phyloP scores from a whole-genome alignment of 2,329 filamentous ascomycete species.

The Neofusicoccum laricinum region DNA sequence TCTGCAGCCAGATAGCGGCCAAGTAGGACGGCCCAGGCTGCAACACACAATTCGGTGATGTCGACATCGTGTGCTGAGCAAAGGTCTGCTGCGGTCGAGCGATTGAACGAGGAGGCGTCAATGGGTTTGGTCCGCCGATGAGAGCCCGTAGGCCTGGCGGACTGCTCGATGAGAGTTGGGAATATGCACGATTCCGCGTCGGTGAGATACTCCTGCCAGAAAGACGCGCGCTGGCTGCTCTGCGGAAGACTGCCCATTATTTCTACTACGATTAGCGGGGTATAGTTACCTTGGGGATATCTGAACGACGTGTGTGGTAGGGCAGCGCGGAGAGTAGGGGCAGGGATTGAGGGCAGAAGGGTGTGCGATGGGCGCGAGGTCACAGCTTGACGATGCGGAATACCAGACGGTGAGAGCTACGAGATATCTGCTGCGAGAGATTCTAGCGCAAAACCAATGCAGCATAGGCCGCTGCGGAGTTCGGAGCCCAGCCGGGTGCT shows the following conservation, averaged over 20 bases:
- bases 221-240: background rate
- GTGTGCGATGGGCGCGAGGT: background rate
- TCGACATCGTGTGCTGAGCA: background rate
- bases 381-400: background rate
- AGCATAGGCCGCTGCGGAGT: background rate
- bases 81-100: background rate
- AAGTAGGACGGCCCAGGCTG: background rate
- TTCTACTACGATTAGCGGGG: slow-evolving; percentile 1
- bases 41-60: background rate
- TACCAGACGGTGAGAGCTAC: background rate
- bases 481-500: background rate
- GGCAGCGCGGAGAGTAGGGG: background rate
- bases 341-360: background rate
- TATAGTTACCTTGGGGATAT: background rate
- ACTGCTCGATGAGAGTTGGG: background rate
- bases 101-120: background rate
- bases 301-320: background rate
- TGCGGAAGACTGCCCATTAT: slow-evolving; percentile 5
- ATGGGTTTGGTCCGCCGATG: background rate
- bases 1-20: slow-evolving; percentile 3
- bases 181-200: slow-evolving; percentile 5
- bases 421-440: background rate
- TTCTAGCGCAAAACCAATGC: background rate
- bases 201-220: background rate
- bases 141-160: background rate